Conservation (phyloP, 2,329 filamentous ascomycete genomes). For the Gaeumannomyces sp. region DNA sequence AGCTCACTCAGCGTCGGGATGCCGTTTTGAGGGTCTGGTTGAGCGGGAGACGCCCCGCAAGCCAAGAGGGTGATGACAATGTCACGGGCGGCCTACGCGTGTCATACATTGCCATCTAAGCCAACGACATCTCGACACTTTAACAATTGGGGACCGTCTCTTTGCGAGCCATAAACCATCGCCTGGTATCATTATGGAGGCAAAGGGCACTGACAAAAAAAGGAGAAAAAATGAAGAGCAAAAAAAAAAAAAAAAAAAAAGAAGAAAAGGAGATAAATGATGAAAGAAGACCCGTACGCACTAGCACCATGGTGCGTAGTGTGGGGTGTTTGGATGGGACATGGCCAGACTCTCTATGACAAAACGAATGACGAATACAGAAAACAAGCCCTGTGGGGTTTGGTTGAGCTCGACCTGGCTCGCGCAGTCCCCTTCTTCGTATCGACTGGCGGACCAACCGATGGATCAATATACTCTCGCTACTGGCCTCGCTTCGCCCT, state of each 20-base stretch:
- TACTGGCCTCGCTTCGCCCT: conserved; percentile 48
- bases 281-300: not conserved
- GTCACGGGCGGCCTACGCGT: not conserved
- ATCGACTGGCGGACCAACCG: not conserved
- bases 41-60: conserved; percentile 52
- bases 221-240: no score
- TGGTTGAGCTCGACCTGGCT: not conserved
- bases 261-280: not conserved
- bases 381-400: not conserved
- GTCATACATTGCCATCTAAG: not conserved
- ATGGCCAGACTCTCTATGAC: not conserved
- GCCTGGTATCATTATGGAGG: not conserved
- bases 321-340: not conserved
- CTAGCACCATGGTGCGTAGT: not conserved
- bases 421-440: not conserved
- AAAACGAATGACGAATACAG: not conserved
- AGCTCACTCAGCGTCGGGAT: conserved; percentile 59
- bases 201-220: no score
- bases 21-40: conserved; percentile 68
- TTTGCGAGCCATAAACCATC: not conserved
- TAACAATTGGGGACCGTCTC: not conserved
- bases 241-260: not conserved
- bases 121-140: not conserved
- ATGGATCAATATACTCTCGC: conserved; percentile 10
- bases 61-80: conserved; percentile 12